phyloP scores from a whole-genome alignment of 352 stramenopile genomes.

The Globisporangium parvum region DNA sequence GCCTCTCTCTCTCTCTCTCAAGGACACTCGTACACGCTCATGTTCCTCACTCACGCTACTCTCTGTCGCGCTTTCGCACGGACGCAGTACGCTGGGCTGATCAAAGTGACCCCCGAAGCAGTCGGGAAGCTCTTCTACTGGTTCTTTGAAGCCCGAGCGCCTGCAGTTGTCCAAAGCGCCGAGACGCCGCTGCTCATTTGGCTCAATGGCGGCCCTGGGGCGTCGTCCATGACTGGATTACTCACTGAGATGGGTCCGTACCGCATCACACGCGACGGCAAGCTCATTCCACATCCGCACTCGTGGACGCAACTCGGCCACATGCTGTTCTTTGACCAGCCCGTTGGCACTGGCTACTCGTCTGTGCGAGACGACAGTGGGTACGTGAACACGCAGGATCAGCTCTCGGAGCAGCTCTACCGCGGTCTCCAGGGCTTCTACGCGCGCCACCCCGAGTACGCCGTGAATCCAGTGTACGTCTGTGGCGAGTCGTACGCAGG shows the following conservation, averaged over 20 bases:
- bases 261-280: conserved; percentile 54
- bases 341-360: conserved; percentile 75
- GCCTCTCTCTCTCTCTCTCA: conserved; percentile 6
- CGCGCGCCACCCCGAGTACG: conserved; percentile 78
- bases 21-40: not conserved
- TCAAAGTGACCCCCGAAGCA: conserved; percentile 49
- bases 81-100: conserved; percentile 58
- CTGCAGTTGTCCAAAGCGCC: conserved; percentile 28
- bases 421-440: conserved; percentile 90
- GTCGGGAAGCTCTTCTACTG: conserved; percentile 78
- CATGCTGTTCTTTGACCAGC: conserved; percentile 85
- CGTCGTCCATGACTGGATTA: conserved; percentile 76
- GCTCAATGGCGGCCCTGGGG: conserved; percentile 73
- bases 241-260: conserved; percentile 80
- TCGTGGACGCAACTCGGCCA: conserved; percentile 75
- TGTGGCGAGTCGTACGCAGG: conserved; percentile 95
- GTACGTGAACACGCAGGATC: conserved; percentile 63
- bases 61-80: conserved; percentile 7
- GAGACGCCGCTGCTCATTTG: conserved; percentile 68
- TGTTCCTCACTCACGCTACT: conserved; percentile 13
- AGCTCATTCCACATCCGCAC: conserved; percentile 57
- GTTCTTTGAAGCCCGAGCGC: conserved; percentile 73
- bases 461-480: conserved; percentile 48
- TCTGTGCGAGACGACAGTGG: conserved; percentile 62
- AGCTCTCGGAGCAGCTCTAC: conserved; percentile 87